A percentile compares a stretch with the other conserved stretches of the same genome.
Conservation (phyloP, 441 rosid species). For the Gossypium armourianum region DNA sequence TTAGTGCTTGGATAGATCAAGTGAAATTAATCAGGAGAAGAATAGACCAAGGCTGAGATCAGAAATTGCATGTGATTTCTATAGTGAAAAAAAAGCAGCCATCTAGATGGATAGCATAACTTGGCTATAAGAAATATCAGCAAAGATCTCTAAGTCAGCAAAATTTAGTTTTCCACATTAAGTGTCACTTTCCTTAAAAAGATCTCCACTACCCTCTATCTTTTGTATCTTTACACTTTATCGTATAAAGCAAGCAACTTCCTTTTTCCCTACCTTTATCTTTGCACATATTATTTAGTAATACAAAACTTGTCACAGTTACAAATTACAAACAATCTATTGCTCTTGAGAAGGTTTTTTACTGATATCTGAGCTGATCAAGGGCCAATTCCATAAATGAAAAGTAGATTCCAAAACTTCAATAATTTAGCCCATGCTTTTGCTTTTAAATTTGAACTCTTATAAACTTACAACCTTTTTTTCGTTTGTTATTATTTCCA, state of each 20-base stretch:
- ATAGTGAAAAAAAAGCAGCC: background rate
- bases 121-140: background rate
- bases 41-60: background rate
- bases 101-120: background rate
- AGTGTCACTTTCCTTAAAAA: constrained; percentile 7
- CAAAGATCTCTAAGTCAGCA: background rate
- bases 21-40: background rate
- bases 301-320: background rate
- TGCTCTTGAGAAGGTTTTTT: background rate
- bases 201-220: background rate
- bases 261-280: background rate
- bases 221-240: constrained; percentile 1
- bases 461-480: background rate
- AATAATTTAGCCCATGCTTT: background rate
- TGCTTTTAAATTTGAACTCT: background rate
- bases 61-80: background rate
- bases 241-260: constrained; percentile 3
- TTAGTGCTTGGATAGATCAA: background rate
- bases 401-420: constrained; percentile 2
- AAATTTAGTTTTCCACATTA: background rate
- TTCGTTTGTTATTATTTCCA: background rate
- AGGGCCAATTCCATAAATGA: background rate
- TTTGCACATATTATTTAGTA: constrained; percentile 5
- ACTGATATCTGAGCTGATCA: background rate
- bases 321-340: background rate